phyloP scores from a whole-genome alignment of 2,329 filamentous ascomycete species.

The Calonectria pseudoreteaudii region DNA sequence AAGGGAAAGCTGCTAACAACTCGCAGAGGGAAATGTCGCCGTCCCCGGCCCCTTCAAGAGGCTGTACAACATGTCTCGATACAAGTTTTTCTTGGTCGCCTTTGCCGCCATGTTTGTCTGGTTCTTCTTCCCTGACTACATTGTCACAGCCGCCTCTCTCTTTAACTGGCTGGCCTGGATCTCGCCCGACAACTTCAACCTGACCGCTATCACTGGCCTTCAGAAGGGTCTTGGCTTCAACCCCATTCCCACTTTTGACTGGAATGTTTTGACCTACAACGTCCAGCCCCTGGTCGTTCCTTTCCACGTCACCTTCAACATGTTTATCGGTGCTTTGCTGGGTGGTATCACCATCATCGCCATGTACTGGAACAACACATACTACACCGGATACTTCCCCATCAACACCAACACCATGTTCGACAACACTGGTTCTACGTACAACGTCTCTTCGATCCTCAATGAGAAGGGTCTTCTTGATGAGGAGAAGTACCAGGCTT shows the following conservation, averaged over 20 bases:
- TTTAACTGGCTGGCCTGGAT: constrained; percentile 72
- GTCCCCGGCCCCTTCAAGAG: constrained; percentile 57
- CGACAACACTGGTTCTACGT: constrained; percentile 60
- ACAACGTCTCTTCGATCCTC: constrained; percentile 59
- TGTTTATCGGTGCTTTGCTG: constrained; percentile 68
- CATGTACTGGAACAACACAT: constrained; percentile 70
- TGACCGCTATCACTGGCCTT: constrained; percentile 57
- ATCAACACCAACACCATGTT: constrained; percentile 65
- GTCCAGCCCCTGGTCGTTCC: constrained; percentile 61
- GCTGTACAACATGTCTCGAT: constrained; percentile 60
- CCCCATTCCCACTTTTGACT: constrained; percentile 60
- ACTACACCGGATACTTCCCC: constrained; percentile 66
- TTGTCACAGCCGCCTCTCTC: constrained; percentile 62
- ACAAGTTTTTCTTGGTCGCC: constrained; percentile 63
- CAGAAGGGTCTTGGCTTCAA: constrained; percentile 61
- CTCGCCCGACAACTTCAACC: constrained; percentile 56
- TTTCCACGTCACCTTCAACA: constrained; percentile 72
- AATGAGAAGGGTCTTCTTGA: constrained; percentile 59
- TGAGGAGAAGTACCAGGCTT: constrained; percentile 57
- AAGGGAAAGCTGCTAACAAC: not conserved
- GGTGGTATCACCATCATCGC: constrained; percentile 57
- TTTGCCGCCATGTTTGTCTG: constrained; percentile 67
- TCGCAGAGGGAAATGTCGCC: constrained; percentile 49
- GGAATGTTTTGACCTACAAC: constrained; percentile 59
- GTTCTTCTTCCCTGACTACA: constrained; percentile 69